phyloP scores from a whole-genome alignment of 1,139 yeast genomes.

The Lodderomyces metapsilosis region DNA sequence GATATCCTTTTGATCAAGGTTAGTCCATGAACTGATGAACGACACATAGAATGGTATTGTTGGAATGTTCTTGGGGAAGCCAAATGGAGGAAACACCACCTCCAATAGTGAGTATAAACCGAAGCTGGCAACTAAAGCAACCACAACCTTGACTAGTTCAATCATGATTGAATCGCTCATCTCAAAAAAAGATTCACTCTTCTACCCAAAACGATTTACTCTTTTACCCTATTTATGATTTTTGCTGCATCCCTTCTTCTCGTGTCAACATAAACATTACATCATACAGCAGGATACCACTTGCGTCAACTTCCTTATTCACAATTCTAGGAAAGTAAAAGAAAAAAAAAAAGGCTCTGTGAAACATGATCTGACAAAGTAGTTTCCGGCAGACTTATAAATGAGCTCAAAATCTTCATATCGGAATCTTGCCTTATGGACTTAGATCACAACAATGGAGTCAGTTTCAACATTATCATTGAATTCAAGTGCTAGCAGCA shows the following conservation, averaged over 20 bases:
- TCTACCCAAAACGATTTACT: too few species aligned
- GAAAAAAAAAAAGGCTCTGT: not conserved
- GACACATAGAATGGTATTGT: constrained; percentile 62
- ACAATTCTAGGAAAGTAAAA: constrained; percentile 1
- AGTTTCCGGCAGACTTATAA: not conserved
- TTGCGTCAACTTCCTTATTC: not conserved
- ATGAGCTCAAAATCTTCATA: not conserved
- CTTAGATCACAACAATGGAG: constrained; percentile 10
- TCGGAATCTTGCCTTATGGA: not conserved
- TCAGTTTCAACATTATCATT: constrained; percentile 13
- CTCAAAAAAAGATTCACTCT: too few species aligned
- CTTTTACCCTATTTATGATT: constrained; percentile 1
- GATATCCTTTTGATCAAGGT: constrained; percentile 50
- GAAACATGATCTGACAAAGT: not conserved
- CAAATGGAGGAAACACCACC: constrained; percentile 29
- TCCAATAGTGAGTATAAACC: constrained; percentile 7
- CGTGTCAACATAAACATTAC: not conserved
- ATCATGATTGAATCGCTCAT: not conserved
- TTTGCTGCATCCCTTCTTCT: not conserved
- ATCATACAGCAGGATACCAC: not conserved
- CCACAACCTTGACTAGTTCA: not conserved
- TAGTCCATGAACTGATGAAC: constrained; percentile 45
- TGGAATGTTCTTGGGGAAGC: constrained; percentile 47
- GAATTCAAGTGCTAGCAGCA: constrained; percentile 13
- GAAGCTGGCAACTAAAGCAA: not conserved